phyloP scores from a whole-genome alignment of 2,329 filamentous ascomycete genomes.

The Lecanicillium sp. region DNA sequence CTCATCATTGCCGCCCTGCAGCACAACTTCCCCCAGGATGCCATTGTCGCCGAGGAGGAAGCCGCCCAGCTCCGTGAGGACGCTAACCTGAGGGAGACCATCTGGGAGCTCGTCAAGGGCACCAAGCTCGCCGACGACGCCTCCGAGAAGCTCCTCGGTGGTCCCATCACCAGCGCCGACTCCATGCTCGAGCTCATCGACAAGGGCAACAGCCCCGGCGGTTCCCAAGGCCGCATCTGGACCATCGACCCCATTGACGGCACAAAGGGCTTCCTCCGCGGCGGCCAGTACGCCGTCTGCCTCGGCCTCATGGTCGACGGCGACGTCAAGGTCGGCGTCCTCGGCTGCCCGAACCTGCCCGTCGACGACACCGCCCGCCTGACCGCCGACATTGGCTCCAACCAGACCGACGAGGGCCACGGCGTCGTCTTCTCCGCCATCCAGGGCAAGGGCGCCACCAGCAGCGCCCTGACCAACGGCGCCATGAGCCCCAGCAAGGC shows the following conservation, averaged over 20 bases:
- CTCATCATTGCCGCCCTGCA: constrained; percentile 88
- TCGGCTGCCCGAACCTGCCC: constrained; percentile 93
- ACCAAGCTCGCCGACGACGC: constrained; percentile 55
- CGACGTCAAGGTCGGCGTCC: constrained; percentile 85
- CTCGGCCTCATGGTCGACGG: constrained; percentile 88
- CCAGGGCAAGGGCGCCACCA: constrained; percentile 69
- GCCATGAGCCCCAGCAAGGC: constrained; percentile 45
- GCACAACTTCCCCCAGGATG: constrained; percentile 82
- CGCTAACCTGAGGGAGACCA: constrained; percentile 52
- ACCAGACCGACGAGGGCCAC: constrained; percentile 67
- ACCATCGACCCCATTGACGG: constrained; percentile 96
- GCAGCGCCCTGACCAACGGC: constrained; percentile 56
- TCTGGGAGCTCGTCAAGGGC: constrained; percentile 76
- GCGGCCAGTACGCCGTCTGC: constrained; percentile 95
- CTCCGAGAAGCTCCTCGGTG: constrained; percentile 58
- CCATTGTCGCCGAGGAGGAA: constrained; percentile 94
- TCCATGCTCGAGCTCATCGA: constrained; percentile 62
- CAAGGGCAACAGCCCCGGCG: constrained; percentile 62
- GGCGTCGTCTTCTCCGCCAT: constrained; percentile 88
- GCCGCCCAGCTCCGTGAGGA: constrained; percentile 71
- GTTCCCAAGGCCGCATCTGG: constrained; percentile 76
- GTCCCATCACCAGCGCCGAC: constrained; percentile 59
- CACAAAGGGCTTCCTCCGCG: constrained; percentile 92
- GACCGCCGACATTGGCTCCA: constrained; percentile 62
- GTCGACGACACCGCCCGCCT: constrained; percentile 60